These are phyloP conservation scores for Sporormia fimetaria DNA, from an alignment of 495 filamentous ascomycete genomes.

Conservation along the genomic window DNA sequence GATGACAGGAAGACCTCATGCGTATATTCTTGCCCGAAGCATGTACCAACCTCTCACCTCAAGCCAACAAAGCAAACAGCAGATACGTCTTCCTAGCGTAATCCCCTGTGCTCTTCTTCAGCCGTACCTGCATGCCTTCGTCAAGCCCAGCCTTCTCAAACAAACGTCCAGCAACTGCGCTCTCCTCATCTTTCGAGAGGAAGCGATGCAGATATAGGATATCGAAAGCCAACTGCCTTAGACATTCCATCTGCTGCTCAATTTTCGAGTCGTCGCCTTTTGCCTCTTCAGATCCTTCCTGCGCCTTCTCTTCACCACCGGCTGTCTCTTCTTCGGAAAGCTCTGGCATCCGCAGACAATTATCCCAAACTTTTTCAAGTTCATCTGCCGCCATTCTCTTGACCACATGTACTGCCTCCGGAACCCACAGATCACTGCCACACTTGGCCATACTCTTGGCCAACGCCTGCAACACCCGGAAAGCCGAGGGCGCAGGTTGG, in stretches of 20 bases:
- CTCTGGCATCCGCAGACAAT: not conserved
- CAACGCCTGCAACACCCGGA: constrained; percentile 60
- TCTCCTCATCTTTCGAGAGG: not conserved
- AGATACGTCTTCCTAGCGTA: constrained; percentile 34
- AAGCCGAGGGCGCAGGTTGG: constrained; percentile 69
- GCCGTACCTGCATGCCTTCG: constrained; percentile 9
- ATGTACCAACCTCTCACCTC: too few relatives aligned
- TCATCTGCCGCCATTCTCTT: constrained; percentile 42
- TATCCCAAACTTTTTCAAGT: constrained; percentile 2
- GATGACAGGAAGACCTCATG: too few relatives aligned
- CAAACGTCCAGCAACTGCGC: constrained; percentile 6
- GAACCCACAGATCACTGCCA: constrained; percentile 78
- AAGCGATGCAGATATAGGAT: constrained; percentile 47
- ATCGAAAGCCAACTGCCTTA: constrained; percentile 72
- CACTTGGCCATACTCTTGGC: constrained; percentile 52
- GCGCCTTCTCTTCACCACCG: not conserved
- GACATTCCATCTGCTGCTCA: constrained; percentile 24
- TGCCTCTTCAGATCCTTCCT: not conserved
- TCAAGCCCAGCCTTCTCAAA: constrained; percentile 17
- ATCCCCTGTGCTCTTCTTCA: constrained; percentile 29
- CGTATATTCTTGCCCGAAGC: too few relatives aligned
- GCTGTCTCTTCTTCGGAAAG: not conserved
- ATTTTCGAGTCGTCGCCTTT: constrained; percentile 8
- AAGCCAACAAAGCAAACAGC: constrained; percentile 28
- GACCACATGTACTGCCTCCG: constrained; percentile 49